Conservation (phyloP, 371 early-diverging fungal genomes). For the Mortierella sp. region DNA sequence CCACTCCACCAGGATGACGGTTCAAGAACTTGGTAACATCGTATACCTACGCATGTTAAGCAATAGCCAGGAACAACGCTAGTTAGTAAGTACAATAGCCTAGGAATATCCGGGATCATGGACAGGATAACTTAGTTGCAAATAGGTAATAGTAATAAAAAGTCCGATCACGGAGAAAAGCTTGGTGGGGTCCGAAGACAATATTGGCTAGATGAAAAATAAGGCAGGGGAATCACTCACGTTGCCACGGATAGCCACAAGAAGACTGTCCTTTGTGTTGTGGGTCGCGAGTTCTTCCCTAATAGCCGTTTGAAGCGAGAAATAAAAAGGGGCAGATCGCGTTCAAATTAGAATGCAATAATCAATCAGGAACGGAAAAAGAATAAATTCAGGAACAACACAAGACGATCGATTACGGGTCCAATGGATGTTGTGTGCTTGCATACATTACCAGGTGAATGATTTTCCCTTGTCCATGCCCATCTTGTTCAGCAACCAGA, state of each 20-base stretch:
- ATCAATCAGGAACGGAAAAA: conserved; percentile 1
- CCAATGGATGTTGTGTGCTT: background rate
- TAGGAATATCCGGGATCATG: too few relatives aligned
- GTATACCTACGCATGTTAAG: conserved; percentile 63
- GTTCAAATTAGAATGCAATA: background rate
- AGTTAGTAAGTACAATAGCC: background rate
- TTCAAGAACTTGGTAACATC: conserved; percentile 85
- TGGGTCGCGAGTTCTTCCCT: conserved; percentile 66
- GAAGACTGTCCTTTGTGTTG: conserved; percentile 56
- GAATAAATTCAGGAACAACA: background rate
- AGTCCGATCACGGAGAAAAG: background rate
- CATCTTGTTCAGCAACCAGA: conserved; percentile 9
- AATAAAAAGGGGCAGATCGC: background rate
- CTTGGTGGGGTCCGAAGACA: background rate
- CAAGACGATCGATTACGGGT: background rate
- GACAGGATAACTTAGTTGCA: conserved; percentile 11
- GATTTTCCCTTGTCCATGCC: conserved; percentile 35
- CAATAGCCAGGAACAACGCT: background rate
- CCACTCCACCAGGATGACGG: conserved; percentile 83
- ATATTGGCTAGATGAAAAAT: background rate
- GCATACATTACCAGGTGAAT: conserved; percentile 39
- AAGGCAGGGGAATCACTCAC: conserved; percentile 22
- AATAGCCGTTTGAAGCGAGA: background rate
- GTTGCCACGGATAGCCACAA: conserved; percentile 62
- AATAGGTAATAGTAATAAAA: background rate